These are phyloP conservation scores for Xylariales sp. DNA, from an alignment of 2,329 filamentous ascomycete genomes.

Conservation along the genomic window DNA sequence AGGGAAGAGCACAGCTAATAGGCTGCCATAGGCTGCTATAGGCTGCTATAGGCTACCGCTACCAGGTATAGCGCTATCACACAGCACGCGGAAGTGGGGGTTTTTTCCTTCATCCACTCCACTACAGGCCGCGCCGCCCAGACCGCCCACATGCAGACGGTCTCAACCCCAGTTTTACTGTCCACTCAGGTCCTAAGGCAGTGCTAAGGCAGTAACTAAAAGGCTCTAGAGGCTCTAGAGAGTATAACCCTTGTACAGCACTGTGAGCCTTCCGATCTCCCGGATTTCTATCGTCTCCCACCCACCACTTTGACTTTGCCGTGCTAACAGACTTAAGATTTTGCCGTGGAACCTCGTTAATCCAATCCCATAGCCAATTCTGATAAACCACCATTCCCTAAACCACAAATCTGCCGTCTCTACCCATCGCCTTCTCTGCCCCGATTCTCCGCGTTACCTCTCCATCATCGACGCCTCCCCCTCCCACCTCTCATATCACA, in stretches of 20 bases:
- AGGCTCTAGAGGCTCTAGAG: no score
- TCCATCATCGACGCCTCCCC: conserved; percentile 6
- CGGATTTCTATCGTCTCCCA: conserved; percentile 44
- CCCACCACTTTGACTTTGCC: conserved; percentile 18
- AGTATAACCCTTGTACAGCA: conserved; percentile 39
- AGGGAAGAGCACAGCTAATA: neutral
- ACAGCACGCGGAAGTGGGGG: conserved; percentile 32
- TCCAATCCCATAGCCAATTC: conserved; percentile 20
- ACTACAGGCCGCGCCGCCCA: conserved; percentile 6
- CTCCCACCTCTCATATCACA: no score
- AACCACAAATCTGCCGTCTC: conserved; percentile 23
- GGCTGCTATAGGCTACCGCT: conserved; percentile 7
- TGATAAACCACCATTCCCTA: conserved; percentile 23
- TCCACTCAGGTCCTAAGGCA: neutral
- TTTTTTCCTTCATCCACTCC: conserved; percentile 25
- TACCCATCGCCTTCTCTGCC: conserved; percentile 18
- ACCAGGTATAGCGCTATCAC: conserved; percentile 21
- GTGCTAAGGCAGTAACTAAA: no score
- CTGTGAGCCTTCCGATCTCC: conserved; percentile 49
- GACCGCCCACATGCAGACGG: neutral
- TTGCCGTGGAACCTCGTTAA: conserved; percentile 37
- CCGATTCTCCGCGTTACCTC: conserved; percentile 17
- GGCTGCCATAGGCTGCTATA: neutral
- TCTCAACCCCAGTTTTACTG: conserved; percentile 28
- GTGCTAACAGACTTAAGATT: conserved; percentile 30